Percentiles rank a stretch among this genome's conserved stretches.
These are phyloP conservation scores for Umbilicus rupestris DNA, from an alignment of 164 flowering plant genomes.

Conservation along the genomic window DNA sequence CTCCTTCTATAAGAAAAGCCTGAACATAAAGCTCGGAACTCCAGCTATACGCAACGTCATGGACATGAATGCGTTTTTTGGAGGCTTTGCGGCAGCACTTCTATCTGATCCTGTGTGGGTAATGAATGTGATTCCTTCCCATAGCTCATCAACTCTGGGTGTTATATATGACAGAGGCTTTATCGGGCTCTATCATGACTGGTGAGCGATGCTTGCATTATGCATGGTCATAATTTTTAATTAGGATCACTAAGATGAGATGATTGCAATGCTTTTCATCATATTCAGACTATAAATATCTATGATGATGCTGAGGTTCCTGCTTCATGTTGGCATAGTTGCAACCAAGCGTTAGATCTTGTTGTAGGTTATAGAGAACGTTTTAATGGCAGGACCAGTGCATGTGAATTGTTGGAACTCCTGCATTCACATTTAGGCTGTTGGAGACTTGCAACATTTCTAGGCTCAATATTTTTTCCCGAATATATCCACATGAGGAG, in stretches of 20 bases:
- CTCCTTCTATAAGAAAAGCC: conserved; percentile 65
- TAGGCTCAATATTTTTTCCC: too few relatives aligned
- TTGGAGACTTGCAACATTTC: too few relatives aligned
- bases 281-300: background rate
- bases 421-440: too few relatives aligned
- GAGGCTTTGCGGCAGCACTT: conserved; percentile 92
- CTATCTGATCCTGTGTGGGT: conserved; percentile 90
- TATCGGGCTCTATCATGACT: conserved; percentile 91
- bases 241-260: background rate
- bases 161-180: conserved; percentile 91
- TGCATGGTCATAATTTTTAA: background rate
- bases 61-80: conserved; percentile 98
- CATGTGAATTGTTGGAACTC: too few relatives aligned
- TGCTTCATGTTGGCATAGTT: too few relatives aligned
- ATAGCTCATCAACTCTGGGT: conserved; percentile 61
- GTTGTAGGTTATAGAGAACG: too few relatives aligned
- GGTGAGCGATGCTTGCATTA: conserved; percentile 38
- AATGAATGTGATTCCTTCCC: conserved; percentile 92
- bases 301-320: too few relatives aligned
- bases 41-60: conserved; percentile 77
- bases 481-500: too few relatives aligned
- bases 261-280: background rate
- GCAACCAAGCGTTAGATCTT: too few relatives aligned
- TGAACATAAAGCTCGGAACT: conserved; percentile 77
- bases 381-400: too few relatives aligned